Percentiles rank a stretch among this genome's conserved stretches.
These are phyloP conservation scores for Sugiyamaella mastotermitis DNA, from an alignment of 805 yeast species.

Conservation along the genomic window DNA sequence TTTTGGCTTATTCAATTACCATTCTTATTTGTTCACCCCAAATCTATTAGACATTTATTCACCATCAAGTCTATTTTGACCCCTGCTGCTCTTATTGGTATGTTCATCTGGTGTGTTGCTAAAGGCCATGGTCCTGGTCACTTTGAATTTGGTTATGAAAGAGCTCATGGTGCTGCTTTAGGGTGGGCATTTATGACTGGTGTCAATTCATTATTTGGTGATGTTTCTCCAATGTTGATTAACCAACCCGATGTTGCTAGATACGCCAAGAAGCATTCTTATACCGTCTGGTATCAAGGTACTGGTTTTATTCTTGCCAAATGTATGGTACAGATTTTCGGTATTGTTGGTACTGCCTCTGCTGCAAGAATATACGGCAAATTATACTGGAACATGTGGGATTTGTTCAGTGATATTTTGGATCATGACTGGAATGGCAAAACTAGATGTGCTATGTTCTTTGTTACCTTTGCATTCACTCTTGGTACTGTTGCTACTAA, in stretches of 20 bases:
- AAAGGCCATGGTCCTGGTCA: slow-evolving; percentile 14
- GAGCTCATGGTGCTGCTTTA: slow-evolving; percentile 4
- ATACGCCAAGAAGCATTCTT: slow-evolving; percentile 10
- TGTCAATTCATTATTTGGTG: slow-evolving; percentile 17
- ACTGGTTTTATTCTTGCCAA: slow-evolving; percentile 13
- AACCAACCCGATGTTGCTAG: slow-evolving; percentile 16
- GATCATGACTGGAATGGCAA: slow-evolving; percentile 33
- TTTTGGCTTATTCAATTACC: slow-evolving; percentile 81
- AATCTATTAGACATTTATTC: slow-evolving; percentile 73
- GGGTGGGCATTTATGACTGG: slow-evolving; percentile 15
- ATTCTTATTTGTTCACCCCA: slow-evolving; percentile 74
- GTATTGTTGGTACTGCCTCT: slow-evolving; percentile 41
- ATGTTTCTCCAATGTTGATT: slow-evolving; percentile 16
- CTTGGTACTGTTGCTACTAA: slow-evolving; percentile 26
- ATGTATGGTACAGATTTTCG: slow-evolving; percentile 27
- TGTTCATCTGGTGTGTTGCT: slow-evolving; percentile 64
- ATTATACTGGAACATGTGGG: slow-evolving; percentile 43
- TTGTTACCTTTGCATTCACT: slow-evolving; percentile 13
- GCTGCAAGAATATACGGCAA: slow-evolving; percentile 36
- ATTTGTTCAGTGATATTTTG: slow-evolving; percentile 37
- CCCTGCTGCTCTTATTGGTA: slow-evolving; percentile 76
- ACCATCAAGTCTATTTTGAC: slow-evolving; percentile 71
- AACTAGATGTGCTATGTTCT: slow-evolving; percentile 30
- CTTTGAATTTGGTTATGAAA: slow-evolving; percentile 9
- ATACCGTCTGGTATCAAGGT: slow-evolving; percentile 12